Base-by-base conservation (phyloP, 2,329 filamentous ascomycete genomes). In the Ascochyta fabae region DNA sequence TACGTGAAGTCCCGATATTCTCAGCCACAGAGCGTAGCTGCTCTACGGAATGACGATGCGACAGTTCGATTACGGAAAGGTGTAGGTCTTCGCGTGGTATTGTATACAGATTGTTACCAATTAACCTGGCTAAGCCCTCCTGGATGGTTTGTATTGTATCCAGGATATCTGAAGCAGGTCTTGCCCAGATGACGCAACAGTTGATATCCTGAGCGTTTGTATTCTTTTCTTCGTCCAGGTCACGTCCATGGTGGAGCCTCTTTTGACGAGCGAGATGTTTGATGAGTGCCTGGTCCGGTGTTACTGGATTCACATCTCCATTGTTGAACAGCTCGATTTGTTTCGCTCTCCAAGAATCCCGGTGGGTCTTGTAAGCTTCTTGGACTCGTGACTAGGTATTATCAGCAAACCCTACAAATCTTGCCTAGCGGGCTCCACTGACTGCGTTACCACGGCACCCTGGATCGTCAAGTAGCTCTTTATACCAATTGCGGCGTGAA, bases 1-100 rank as follows among this genome's bases (percentile, higher is more conserved):
- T 43, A 24, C 47, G 46, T 6, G 43, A n/a, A 6, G 9, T 10
- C 15, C 56, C 56, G 15, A 64, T 51, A 6, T 50, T 36, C n/a
- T 40, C 22, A n/a, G 33, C 33, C 3, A 58, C 47, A 12, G 39
- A 26, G 26, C 40, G 47, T 6, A 61, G 48, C 16, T 58, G 42
- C 3, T 43, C n/a, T 6, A 61, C 46, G 3, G 55, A 29, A 23
- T 64, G 59, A n/a, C 59, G 53, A 35, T 64, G 61, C 12, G 58
- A 52, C 12, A 61, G 50, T 40, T 61, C 59, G 27, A 61, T 51
- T 8, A 63, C 43, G 13, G 60, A 56, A 34, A 63, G 34, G 24
- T 61, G 60, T 6, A 63, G 27, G 36, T 59, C 26, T 7, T 46
- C 9, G 2, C 36, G 6, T 26, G 60, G 55, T 3, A 64, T 61